Percentiles rank a stretch among this genome's conserved stretches.
Evolutionary conservation across 176 grass and related monocot species (phyloP).

Genomic region (Oryza meyeriana): DNA sequence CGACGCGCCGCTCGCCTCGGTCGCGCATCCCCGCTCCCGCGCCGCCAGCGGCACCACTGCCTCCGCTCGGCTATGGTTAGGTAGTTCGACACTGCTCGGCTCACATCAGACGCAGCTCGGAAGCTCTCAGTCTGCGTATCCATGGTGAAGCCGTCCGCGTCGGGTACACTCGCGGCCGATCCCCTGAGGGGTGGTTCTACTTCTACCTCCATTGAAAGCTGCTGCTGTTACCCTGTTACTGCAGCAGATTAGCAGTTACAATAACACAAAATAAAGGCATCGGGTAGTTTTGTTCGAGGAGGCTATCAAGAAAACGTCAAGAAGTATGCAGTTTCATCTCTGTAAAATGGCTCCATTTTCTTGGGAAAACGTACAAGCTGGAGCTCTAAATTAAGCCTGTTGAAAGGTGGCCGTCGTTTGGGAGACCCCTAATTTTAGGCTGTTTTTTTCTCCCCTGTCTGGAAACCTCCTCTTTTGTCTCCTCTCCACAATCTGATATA

Average conservation of each 20-base stretch:
- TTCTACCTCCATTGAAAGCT: neutral
- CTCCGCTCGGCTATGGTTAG: no score
- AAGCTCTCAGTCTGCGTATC: no score
- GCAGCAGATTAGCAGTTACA: neutral
- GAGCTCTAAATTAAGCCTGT: conserved; percentile 42
- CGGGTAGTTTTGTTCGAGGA: neutral
- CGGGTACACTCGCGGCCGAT: no score
- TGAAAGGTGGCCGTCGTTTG: conserved; percentile 26
- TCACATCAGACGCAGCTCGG: no score
- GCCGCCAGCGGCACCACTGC: no score
- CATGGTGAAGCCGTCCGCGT: no score
- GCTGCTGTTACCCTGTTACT: conserved; percentile 4
- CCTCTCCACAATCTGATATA: conserved; percentile 50
- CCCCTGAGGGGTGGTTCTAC: no score
- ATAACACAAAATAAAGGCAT: neutral
- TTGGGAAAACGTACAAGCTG: neutral
- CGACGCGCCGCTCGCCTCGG: no score
- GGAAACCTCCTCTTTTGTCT: conserved; percentile 38
- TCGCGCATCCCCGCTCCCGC: no score
- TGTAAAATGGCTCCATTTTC: neutral
- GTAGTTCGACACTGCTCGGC: no score
- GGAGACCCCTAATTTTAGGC: conserved; percentile 38
- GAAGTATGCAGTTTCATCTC: neutral
- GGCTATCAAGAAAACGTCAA: neutral
- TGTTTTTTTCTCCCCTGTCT: neutral